A percentile compares a stretch with the other conserved stretches of the same genome.
phyloP scores from a whole-genome alignment of 2,329 filamentous ascomycete species.

The Botrytis deweyae region DNA sequence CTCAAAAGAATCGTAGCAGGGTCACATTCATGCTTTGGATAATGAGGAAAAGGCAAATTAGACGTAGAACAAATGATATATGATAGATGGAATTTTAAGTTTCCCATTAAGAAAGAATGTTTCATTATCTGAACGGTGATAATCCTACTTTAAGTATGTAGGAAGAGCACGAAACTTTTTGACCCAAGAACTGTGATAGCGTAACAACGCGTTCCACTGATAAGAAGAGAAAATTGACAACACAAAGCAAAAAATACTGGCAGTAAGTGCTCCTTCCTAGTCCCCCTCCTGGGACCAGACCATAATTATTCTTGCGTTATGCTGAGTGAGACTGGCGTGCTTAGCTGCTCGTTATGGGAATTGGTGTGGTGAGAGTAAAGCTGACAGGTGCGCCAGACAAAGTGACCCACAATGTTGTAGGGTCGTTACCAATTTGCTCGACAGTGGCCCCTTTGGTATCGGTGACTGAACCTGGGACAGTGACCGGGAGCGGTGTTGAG shows the following conservation, averaged over 20 bases:
- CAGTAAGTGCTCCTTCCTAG: background rate
- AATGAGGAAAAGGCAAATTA: background rate
- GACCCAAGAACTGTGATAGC: background rate
- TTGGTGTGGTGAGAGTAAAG: conserved; percentile 39
- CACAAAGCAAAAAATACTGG: background rate
- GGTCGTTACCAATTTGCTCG: conserved; percentile 54
- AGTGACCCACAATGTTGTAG: conserved; percentile 50
- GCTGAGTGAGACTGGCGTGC: background rate
- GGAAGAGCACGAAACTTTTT: background rate
- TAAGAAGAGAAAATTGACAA: conserved; percentile 15
- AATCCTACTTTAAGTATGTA: conserved; percentile 14
- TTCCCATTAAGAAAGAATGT: background rate
- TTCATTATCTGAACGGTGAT: conserved; percentile 5
- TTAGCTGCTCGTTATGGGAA: conserved; percentile 14
- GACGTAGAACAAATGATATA: background rate
- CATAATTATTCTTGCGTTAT: background rate
- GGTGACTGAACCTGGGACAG: conserved; percentile 40
- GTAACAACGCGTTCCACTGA: background rate
- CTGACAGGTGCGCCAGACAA: conserved; percentile 47
- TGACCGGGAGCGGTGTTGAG: conserved; percentile 32
- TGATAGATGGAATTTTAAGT: background rate
- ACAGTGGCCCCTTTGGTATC: conserved; percentile 27
- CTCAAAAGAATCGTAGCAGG: background rate
- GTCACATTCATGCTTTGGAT: background rate
- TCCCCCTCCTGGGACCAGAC: background rate